Percentiles rank a stretch among this genome's conserved stretches.
Conservation (phyloP, 148 eudicot species). For the Chenopodium album region DNA sequence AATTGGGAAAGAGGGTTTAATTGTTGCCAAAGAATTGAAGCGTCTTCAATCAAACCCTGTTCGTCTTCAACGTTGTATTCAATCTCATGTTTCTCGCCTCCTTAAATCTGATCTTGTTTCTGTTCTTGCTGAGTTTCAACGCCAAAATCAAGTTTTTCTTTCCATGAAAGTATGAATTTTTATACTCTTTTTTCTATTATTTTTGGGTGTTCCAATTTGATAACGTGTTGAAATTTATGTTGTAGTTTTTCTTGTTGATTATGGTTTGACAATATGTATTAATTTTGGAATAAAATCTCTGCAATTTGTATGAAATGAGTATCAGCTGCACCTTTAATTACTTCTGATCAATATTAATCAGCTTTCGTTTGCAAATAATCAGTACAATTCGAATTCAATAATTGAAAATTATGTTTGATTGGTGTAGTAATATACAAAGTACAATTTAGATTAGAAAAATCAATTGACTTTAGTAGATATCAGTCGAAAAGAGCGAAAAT, state of each 20-base stretch:
- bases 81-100: constrained; percentile 65
- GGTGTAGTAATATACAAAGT: no score
- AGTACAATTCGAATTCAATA: not conserved
- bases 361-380: no score
- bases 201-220: not conserved
- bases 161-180: constrained; percentile 55
- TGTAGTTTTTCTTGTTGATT: not conserved
- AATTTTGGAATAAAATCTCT: no score
- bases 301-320: no score
- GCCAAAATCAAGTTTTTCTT: constrained; percentile 80
- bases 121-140: constrained; percentile 84
- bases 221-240: no score
- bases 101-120: constrained; percentile 89
- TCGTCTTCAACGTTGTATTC: constrained; percentile 63
- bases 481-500: not conserved
- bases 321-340: no score
- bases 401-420: not conserved
- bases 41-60: constrained; percentile 61
- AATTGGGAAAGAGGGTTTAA: constrained; percentile 85
- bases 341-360: no score
- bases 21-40: constrained; percentile 84
- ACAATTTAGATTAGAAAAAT: not conserved
- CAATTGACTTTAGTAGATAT: not conserved
- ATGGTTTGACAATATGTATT: not conserved
- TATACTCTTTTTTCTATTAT: not conserved